Evolutionary conservation across 1,139 yeast species (phyloP).

Genomic region (Candida mesenterica): DNA sequence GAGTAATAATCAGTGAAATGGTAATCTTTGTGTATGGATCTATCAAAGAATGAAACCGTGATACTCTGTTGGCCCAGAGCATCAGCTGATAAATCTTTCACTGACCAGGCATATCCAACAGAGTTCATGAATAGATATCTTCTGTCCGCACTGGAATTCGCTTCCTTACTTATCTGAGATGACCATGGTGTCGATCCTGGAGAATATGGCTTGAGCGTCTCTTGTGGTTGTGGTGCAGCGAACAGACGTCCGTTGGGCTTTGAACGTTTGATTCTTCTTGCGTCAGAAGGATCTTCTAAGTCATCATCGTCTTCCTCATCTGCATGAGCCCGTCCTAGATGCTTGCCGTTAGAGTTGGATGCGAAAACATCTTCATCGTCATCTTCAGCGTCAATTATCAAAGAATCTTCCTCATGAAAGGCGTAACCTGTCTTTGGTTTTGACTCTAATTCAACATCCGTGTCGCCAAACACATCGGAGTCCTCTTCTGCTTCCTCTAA

Average conservation of each 20-base stretch:
- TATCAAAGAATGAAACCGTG: slow-evolving; percentile 84
- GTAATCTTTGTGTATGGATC: slow-evolving; percentile 75
- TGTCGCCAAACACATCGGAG: slow-evolving; percentile 19
- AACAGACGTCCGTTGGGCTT: slow-evolving; percentile 19
- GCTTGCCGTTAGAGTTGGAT: no score
- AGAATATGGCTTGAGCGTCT: slow-evolving; percentile 43
- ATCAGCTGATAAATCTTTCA: slow-evolving; percentile 47
- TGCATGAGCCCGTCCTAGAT: background rate
- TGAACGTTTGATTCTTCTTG: slow-evolving; percentile 24
- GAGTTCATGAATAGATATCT: slow-evolving; percentile 81
- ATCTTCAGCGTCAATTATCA: slow-evolving; percentile 40
- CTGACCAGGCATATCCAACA: slow-evolving; percentile 81
- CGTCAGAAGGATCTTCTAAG: slow-evolving; percentile 12
- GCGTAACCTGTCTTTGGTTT: slow-evolving; percentile 10
- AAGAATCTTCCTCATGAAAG: slow-evolving; percentile 30
- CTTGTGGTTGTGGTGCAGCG: slow-evolving; percentile 6
- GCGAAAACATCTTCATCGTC: slow-evolving; percentile 20
- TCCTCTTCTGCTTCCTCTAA: slow-evolving; percentile 31
- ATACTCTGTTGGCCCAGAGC: slow-evolving; percentile 51
- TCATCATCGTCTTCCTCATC: slow-evolving; percentile 18
- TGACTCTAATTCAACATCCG: slow-evolving; percentile 20
- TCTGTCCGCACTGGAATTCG: slow-evolving; percentile 42
- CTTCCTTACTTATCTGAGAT: slow-evolving; percentile 20
- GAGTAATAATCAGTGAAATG: slow-evolving; percentile 76
- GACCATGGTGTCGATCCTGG: slow-evolving; percentile 90